phyloP scores from a whole-genome alignment of 2,329 filamentous ascomycete species.

The Teratosphaeria nubilosa region DNA sequence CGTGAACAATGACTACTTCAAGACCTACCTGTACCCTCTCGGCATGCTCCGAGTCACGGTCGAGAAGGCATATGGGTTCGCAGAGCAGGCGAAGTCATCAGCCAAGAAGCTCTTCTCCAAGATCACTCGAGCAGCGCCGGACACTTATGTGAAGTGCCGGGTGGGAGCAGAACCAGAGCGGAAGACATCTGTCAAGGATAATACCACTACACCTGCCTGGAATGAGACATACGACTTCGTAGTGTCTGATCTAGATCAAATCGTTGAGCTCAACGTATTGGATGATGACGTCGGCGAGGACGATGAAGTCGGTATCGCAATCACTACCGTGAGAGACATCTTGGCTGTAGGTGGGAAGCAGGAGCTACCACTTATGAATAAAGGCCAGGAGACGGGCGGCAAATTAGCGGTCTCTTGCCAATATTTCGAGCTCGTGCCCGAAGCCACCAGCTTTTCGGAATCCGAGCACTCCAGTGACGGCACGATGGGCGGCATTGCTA shows the following conservation, averaged over 20 bases:
- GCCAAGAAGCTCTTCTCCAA: conserved; percentile 33
- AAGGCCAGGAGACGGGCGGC: conserved; percentile 29
- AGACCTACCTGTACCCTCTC: conserved; percentile 35
- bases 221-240: conserved; percentile 42
- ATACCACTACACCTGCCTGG: conserved; percentile 36
- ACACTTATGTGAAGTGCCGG: conserved; percentile 37
- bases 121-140: conserved; percentile 37
- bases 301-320: conserved; percentile 36
- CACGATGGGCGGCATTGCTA: conserved; percentile 32
- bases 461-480: conserved; percentile 18
- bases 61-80: conserved; percentile 30
- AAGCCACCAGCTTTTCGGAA: conserved; percentile 25
- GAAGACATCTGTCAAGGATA: conserved; percentile 35
- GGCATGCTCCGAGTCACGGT: conserved; percentile 38
- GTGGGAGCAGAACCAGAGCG: conserved; percentile 36
- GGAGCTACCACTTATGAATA: conserved; percentile 30
- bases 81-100: conserved; percentile 30
- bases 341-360: conserved; percentile 33
- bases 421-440: conserved; percentile 34
- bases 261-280: conserved; percentile 32
- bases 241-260: conserved; percentile 36
- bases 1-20: conserved; percentile 38
- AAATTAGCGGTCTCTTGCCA: conserved; percentile 29
- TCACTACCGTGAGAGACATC: conserved; percentile 33
- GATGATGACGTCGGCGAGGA: conserved; percentile 35